phyloP scores from a whole-genome alignment of 331 rosid species.

The Prunus yedoensis region DNA sequence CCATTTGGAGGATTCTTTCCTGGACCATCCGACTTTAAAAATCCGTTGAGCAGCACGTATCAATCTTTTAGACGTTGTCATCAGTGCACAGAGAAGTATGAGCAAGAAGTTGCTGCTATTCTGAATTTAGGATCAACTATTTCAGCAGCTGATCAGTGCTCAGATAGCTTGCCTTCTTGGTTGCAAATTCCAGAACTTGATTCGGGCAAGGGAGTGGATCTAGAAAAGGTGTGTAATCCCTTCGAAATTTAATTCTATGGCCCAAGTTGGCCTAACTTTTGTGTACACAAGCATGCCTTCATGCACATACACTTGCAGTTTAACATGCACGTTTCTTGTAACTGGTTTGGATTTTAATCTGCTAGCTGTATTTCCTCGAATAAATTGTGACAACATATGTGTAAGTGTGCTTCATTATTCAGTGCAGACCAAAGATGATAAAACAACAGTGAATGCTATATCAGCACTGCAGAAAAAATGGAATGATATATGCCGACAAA shows the following conservation, averaged over 20 bases:
- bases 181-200: slow-evolving; percentile 50
- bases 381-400: slow-evolving; percentile 23
- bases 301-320: slow-evolving; percentile 21
- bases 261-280: slow-evolving; percentile 20
- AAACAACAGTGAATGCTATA: slow-evolving; percentile 38
- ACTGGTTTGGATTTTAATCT: not conserved
- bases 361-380: slow-evolving; percentile 14
- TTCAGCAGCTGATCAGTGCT: slow-evolving; percentile 30
- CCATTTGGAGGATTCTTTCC: slow-evolving; percentile 93
- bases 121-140: slow-evolving; percentile 47
- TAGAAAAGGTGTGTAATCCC: slow-evolving; percentile 69
- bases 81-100: slow-evolving; percentile 73
- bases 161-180: slow-evolving; percentile 53
- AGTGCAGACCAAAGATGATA: slow-evolving; percentile 74
- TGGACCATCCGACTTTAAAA: slow-evolving; percentile 51
- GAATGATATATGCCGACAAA: slow-evolving; percentile 58
- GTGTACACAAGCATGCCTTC: slow-evolving; percentile 3
- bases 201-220: slow-evolving; percentile 46
- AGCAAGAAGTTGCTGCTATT: slow-evolving; percentile 68
- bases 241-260: slow-evolving; percentile 29
- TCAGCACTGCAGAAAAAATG: slow-evolving; percentile 68
- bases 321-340: slow-evolving; percentile 15
- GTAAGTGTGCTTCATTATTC: slow-evolving; percentile 46
- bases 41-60: slow-evolving; percentile 36
- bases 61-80: slow-evolving; percentile 51